Evolutionary conservation across 2,329 filamentous ascomycete genomes (phyloP), one percentile per base, ranked within the genome.

Genomic region (Pyricularia sp.): DNA sequence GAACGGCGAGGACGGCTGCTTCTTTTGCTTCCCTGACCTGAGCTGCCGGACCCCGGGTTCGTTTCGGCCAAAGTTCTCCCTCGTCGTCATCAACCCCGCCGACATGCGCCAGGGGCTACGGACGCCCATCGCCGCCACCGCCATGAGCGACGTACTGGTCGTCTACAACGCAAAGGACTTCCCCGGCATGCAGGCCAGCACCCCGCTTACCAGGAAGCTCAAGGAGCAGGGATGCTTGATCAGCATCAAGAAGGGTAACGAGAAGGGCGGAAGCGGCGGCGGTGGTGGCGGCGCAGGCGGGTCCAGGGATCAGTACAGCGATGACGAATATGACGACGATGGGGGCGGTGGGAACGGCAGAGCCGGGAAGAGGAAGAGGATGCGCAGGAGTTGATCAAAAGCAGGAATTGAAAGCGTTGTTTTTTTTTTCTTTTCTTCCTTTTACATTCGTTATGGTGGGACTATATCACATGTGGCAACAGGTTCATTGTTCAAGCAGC

Each of bases 111-210:
- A 84, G 2, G 88, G 86, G 31, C 78, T 77, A 64, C 81, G 79
- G 68, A 85, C 82, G 17, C 85, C 84, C 26, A 82, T 87, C 20
- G 77, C 81, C n/a, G 82, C 81, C 10, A 80, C 81, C 25, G 81
- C 79, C 20, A 84, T 88, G 79, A 92, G 88, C 75, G 87, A 92
- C 20, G 81, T 88, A n/a, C 94, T 95, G 75, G 88, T 86, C 14
- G 92, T 94, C 9, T 94, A 90, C 77, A 93, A 90, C 63, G 92
- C 92, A 63, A 95, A 94, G 76, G 92, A 94, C 75, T 95, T 95
- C 70, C 91, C 91, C 0, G 92, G 92, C 6, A 95, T 95, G 92
- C 84, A 89, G 69, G 88, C 91, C 1, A 93, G 90, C 76, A 93
- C 90, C 30, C 82, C 85, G 23, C 79, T 95, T 55, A 92, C 92